Evolutionary conservation across 768 basidiomycete species (phyloP), one percentile per base, ranked within the genome.

Genomic region (Tricholoma matsutake): DNA sequence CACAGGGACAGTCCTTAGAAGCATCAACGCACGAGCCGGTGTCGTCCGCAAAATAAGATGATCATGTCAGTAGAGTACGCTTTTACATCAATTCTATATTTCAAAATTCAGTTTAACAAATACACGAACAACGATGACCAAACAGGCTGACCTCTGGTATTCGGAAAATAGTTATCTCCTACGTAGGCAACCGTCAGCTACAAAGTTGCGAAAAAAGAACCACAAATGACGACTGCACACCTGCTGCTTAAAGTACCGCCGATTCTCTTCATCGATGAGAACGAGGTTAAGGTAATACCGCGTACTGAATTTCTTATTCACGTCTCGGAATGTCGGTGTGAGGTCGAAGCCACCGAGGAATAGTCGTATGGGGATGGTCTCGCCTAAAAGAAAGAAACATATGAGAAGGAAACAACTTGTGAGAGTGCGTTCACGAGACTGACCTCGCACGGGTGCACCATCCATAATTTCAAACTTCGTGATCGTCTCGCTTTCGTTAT

Each of bases 391-490:
- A n/a, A n/a, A n/a, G n/a, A n/a, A n/a, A n/a, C n/a, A 10, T 18
- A 4, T 16, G 20, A 43, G 25, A 2, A 39, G 32, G 18, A 57
- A 29, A 9, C 14, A 28, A 18, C 37, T 6, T 2, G 6, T 14
- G 25, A 29, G 53, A 5, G 31, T 32, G 4, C n/a, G 14, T 22
- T 2, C 9, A 20, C 0, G 32, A 45, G 4, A 71, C 81, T 52
- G 63, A 91, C 93, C 94, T 79, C 94, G 83, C n/a, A 98, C 94
- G 1, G 96, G 96, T 6, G 96, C 94, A 2, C 96, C 95, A 72
- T 98, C 96, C 96, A 97, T 97, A 66, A 98, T 97, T 76, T 98
- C 97, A 70, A 98, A 98, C 76, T 98, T 98, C 8, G 97, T 98
- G 68, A 99, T 98, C 7, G 96, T 98, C 72, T 98, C 96, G 68